phyloP scores from a whole-genome alignment of 768 basidiomycete species.

The Lactifluus rugatus region DNA sequence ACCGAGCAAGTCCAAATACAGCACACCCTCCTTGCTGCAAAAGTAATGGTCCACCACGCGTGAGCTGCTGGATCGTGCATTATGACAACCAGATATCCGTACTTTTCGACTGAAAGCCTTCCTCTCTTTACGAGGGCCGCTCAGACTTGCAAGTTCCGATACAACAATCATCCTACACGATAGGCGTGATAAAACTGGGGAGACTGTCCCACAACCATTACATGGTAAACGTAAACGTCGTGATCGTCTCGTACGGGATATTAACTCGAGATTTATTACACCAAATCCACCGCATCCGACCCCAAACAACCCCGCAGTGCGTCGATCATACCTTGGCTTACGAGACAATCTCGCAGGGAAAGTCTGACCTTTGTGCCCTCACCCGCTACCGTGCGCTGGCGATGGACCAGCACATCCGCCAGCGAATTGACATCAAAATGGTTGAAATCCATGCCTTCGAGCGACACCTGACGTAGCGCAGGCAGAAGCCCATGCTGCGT shows the following conservation, averaged over 20 bases:
- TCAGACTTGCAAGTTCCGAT: no score
- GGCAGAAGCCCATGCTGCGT: neutral
- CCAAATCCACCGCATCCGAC: neutral
- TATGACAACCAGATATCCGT: no score
- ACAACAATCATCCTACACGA: neutral
- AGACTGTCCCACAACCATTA: neutral
- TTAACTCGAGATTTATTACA: neutral
- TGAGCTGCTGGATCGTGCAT: no score
- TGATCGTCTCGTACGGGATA: no score
- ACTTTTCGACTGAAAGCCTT: no score
- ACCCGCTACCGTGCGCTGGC: neutral
- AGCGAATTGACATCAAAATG: neutral
- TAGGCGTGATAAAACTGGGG: neutral
- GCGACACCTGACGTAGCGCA: neutral
- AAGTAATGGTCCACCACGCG: no score
- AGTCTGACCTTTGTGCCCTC: neutral
- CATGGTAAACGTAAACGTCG: neutral
- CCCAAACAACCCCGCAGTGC: conserved; percentile 1
- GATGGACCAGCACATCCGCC: neutral
- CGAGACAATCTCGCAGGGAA: neutral
- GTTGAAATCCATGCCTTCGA: neutral
- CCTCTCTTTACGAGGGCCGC: no score
- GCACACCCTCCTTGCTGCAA: no score
- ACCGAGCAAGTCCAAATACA: no score
- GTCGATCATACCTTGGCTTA: neutral